Conservation (phyloP, 2,329 filamentous ascomycete species). For the Metarhizium robertsii region DNA sequence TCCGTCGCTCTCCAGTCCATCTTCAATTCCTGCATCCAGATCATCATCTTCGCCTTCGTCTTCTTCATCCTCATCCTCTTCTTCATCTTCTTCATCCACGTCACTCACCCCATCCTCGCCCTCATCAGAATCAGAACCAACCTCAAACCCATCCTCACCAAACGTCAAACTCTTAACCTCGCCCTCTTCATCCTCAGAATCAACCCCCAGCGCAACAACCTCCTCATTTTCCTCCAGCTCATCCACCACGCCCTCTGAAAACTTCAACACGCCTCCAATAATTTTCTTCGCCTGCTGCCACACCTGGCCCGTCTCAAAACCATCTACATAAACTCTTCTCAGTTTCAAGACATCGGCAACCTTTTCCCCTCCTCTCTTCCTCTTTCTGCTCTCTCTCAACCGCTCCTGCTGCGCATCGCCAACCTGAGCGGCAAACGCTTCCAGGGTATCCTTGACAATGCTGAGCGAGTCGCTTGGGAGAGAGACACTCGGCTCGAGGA, state of each 20-base stretch:
- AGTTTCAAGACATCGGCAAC: slow-evolving; percentile 58
- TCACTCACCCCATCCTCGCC: slow-evolving; percentile 18
- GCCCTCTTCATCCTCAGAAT: slow-evolving; percentile 27
- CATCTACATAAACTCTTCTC: slow-evolving; percentile 75
- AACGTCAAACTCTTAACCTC: slow-evolving; percentile 16
- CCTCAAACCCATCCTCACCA: slow-evolving; percentile 21
- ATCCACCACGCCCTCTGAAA: slow-evolving; percentile 36
- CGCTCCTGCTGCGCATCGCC: slow-evolving; percentile 62
- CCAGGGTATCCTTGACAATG: slow-evolving; percentile 71
- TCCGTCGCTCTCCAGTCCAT: slow-evolving; percentile 17
- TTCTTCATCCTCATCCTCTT: slow-evolving; percentile 16
- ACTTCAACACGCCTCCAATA: slow-evolving; percentile 47
- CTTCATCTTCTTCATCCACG: slow-evolving; percentile 9
- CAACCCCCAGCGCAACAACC: slow-evolving; percentile 13
- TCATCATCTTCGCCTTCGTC: slow-evolving; percentile 30
- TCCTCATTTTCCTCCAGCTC: slow-evolving; percentile 45
- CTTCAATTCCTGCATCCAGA: slow-evolving; percentile 13
- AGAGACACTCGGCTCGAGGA: slow-evolving; percentile 62
- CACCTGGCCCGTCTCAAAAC: slow-evolving; percentile 80
- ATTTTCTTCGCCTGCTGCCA: slow-evolving; percentile 91
- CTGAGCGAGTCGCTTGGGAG: slow-evolving; percentile 62
- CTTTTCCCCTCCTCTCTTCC: slow-evolving; percentile 54
- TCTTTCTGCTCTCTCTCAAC: slow-evolving; percentile 64
- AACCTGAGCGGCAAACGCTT: slow-evolving; percentile 66
- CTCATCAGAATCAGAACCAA: slow-evolving; percentile 17